phyloP scores from a whole-genome alignment of 2,329 filamentous ascomycete genomes.

The Cryphonectria naterciae region DNA sequence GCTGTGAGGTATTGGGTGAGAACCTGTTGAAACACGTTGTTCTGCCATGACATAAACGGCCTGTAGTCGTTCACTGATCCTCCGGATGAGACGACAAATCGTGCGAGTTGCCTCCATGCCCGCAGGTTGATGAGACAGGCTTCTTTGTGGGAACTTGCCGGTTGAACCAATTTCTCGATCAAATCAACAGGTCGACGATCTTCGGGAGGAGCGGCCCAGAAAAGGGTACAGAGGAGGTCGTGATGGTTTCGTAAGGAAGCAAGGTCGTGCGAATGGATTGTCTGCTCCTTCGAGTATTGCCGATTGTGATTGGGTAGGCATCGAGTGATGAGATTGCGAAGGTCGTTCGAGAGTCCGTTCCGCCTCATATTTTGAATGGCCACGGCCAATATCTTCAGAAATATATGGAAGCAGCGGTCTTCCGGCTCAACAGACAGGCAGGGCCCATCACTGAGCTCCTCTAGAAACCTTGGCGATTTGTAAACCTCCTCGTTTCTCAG shows the following conservation, averaged over 20 bases:
- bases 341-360: constrained; percentile 56
- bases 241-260: constrained; percentile 70
- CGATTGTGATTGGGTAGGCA: constrained; percentile 69
- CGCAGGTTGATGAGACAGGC: constrained; percentile 67
- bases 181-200: constrained; percentile 57
- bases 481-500: constrained; percentile 68
- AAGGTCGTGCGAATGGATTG: constrained; percentile 62
- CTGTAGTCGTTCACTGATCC: constrained; percentile 47
- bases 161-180: constrained; percentile 63
- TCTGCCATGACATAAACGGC: constrained; percentile 61
- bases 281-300: constrained; percentile 66
- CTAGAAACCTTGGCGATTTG: constrained; percentile 64
- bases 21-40: constrained; percentile 59
- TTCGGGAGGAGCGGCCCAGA: constrained; percentile 63
- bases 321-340: constrained; percentile 64
- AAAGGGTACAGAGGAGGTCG: constrained; percentile 68
- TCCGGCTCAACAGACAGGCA: constrained; percentile 55
- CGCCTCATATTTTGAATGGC: constrained; percentile 57
- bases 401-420: constrained; percentile 69
- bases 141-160: constrained; percentile 66
- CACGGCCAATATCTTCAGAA: constrained; percentile 66
- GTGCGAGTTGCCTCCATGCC: constrained; percentile 65
- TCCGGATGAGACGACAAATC: constrained; percentile 57
- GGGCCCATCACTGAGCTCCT: constrained; percentile 53
- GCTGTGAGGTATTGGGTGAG: constrained; percentile 62